Evolutionary conservation across 1,284 basidiomycete genomes (phyloP), one percentile per base, ranked within the genome.

Genomic region (Rhizoctonia solani): DNA sequence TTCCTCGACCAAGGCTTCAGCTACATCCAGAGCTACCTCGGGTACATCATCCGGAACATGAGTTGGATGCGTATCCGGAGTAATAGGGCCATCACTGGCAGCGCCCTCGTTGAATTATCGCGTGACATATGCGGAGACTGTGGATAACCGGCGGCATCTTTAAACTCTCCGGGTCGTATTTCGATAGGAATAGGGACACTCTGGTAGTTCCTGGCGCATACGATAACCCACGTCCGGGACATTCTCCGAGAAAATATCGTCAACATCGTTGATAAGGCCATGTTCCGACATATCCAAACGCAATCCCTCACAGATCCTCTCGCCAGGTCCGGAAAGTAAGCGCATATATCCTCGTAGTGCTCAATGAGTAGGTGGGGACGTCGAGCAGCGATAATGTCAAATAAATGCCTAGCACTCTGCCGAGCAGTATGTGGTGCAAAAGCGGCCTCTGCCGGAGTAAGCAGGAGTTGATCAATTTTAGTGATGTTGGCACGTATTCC

Each of bases 61-160:
- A 8, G 49, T 41, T 1, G 61, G 61, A 41, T 54, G 49, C 3
- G 50, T 65, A 23, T 49, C 61, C 29, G 61, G 61, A 23, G 61
- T 65, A 30, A 65, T 65, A 2, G 61, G 61, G 1, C 61, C 61
- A 9, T 16, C 29, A 25, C 49, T 65, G 11, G 27, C 61, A 11
- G 19, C n/a, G 4, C 49, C 54, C 39, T 41, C 61, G 50, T 14
- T 19, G 58, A 63, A 19, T 50, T 34, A 16, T 63, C 58, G 30
- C 58, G 46, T 16, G 61, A 65, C 61, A 65, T 65, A n/a, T 65
- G 39, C 16, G 61, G 61, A 16, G 61, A 65, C 29, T 54, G 49
- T 2, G 61, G 61, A 13, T 65, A 65, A 50, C 52, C 61, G n/a
- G 50, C 14, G 29, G 54, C 39, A 13, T 54, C 50, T 6, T 61